These are phyloP conservation scores for Backusella psychrophila DNA, from an alignment of 192 early-diverging fungal species.

Conservation along the genomic window DNA sequence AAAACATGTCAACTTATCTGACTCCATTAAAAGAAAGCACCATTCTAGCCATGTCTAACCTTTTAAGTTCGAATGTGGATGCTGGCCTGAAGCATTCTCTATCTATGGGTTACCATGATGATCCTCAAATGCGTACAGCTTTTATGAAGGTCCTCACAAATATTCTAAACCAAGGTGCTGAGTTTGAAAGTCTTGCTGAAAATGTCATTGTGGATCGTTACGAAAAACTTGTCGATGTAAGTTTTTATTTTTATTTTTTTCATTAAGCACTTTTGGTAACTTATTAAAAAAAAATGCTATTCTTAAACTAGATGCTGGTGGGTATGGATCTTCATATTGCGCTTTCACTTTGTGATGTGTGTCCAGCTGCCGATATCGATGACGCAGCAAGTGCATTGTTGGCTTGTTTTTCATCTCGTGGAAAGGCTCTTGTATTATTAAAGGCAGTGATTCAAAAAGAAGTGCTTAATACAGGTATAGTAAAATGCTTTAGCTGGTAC, in stretches of 20 bases:
- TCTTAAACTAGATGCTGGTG: constrained; percentile 48
- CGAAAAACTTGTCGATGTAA: constrained; percentile 73
- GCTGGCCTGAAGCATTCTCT: constrained; percentile 88
- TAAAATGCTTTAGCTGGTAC: background rate
- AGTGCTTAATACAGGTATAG: constrained; percentile 74
- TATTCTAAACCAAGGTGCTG: constrained; percentile 86
- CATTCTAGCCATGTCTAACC: constrained; percentile 85
- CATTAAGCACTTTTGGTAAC: too few relatives aligned
- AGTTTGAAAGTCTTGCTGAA: constrained; percentile 76
- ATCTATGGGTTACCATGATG: constrained; percentile 89
- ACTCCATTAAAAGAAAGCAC: constrained; percentile 78
- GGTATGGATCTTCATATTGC: constrained; percentile 75
- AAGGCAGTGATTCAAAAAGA: constrained; percentile 83
- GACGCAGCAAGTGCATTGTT: constrained; percentile 79
- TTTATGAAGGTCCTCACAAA: constrained; percentile 95
- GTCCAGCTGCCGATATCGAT: constrained; percentile 84
- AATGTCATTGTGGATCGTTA: constrained; percentile 78
- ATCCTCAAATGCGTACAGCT: constrained; percentile 80
- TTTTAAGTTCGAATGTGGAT: constrained; percentile 91
- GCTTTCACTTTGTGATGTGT: constrained; percentile 81
- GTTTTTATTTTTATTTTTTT: constrained; percentile 13
- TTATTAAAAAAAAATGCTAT: too few relatives aligned
- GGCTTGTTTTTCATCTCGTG: constrained; percentile 76
- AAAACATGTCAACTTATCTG: constrained; percentile 51
- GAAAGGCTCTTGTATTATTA: constrained; percentile 69